Percentiles rank a stretch among this genome's conserved stretches.
phyloP scores from a whole-genome alignment of 192 early-diverging fungal species.

The Ambispora gerdemannii region DNA sequence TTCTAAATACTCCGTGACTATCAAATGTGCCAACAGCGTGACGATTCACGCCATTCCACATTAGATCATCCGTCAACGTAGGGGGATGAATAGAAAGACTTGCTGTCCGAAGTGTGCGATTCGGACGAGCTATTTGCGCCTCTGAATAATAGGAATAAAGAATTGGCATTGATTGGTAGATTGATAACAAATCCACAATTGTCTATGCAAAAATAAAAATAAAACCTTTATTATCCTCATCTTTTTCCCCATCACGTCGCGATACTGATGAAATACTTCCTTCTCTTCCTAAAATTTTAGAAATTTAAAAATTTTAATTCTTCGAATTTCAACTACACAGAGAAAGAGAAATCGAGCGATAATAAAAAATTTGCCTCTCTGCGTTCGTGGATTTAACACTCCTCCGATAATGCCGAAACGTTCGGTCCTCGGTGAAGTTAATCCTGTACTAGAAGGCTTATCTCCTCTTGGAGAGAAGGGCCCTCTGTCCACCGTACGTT shows the following conservation, averaged over 20 bases:
- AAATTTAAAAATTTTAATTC: not conserved
- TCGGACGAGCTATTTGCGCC: not conserved
- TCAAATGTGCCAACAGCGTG: slow-evolving; percentile 65
- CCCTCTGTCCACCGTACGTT: slow-evolving; percentile 23
- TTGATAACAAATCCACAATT: not conserved
- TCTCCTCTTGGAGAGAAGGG: slow-evolving; percentile 17
- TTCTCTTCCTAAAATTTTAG: slow-evolving; percentile 2
- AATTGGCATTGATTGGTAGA: too few species aligned
- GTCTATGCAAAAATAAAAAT: not conserved
- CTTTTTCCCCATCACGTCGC: slow-evolving; percentile 5
- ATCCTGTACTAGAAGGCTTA: slow-evolving; percentile 10
- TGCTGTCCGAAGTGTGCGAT: slow-evolving; percentile 17
- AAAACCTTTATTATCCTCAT: not conserved
- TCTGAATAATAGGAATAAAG: not conserved
- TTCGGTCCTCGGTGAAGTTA: slow-evolving; percentile 29
- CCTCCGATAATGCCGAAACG: slow-evolving; percentile 26
- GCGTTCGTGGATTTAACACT: slow-evolving; percentile 17
- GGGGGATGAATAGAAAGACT: slow-evolving; percentile 9
- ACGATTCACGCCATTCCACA: slow-evolving; percentile 54
- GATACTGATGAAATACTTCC: slow-evolving; percentile 5
- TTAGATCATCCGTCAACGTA: slow-evolving; percentile 40
- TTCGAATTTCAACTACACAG: not conserved
- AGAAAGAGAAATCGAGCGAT: not conserved
- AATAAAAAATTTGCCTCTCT: not conserved
- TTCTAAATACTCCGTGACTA: slow-evolving; percentile 64